A percentile compares a stretch with the other conserved stretches of the same genome.
phyloP scores from a whole-genome alignment of 2,329 filamentous ascomycete genomes.

The Lachnellula occidentalis region DNA sequence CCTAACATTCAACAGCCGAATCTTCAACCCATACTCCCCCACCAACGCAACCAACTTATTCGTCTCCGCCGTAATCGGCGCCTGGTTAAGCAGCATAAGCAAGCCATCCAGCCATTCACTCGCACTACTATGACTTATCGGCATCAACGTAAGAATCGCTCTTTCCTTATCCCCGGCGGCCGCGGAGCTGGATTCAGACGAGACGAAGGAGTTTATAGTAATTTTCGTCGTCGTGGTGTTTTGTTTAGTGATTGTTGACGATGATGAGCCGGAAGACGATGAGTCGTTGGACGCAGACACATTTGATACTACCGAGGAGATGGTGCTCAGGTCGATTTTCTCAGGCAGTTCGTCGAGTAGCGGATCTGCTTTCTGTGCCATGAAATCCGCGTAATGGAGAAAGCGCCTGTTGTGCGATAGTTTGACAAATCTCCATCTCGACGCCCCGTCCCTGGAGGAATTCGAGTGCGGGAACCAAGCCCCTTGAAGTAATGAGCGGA shows the following conservation, averaged over 20 bases:
- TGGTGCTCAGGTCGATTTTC: constrained; percentile 79
- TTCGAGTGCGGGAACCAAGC: constrained; percentile 70
- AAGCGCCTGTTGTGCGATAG: constrained; percentile 87
- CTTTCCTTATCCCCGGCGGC: constrained; percentile 31
- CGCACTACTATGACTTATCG: constrained; percentile 72
- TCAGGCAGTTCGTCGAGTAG: constrained; percentile 67
- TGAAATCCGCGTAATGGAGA: constrained; percentile 86
- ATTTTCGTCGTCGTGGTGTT: constrained; percentile 65
- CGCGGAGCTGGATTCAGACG: constrained; percentile 73
- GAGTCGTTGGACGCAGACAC: constrained; percentile 50
- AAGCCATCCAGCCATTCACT: constrained; percentile 96
- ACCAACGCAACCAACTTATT: constrained; percentile 83
- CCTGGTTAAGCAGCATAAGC: constrained; percentile 89
- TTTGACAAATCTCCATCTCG: constrained; percentile 71
- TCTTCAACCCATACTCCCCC: constrained; percentile 86
- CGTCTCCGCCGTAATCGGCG: constrained; percentile 95
- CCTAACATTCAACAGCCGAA: constrained; percentile 83
- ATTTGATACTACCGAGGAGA: constrained; percentile 92
- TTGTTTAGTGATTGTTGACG: constrained; percentile 36
- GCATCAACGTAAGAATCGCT: constrained; percentile 76
- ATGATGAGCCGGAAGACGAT: constrained; percentile 37
- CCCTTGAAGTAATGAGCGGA: constrained; percentile 81
- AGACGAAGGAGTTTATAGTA: constrained; percentile 83
- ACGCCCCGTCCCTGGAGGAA: constrained; percentile 35
- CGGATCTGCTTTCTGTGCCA: constrained; percentile 60